Base-by-base conservation (phyloP, 495 filamentous ascomycete genomes). In the Penicillium silybi region DNA sequence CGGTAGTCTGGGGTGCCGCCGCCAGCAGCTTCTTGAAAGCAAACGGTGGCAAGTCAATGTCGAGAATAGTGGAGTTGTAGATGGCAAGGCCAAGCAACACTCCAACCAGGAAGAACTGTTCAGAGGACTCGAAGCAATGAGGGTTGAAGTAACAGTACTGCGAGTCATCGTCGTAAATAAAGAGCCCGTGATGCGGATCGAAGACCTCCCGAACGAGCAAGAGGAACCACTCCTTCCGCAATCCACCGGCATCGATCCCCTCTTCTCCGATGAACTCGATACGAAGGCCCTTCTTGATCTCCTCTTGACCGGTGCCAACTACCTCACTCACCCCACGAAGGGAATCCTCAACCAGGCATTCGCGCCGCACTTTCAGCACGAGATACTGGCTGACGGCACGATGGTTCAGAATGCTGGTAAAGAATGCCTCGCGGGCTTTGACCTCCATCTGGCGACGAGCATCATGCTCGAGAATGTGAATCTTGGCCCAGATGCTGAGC, bases 191-290 rank as follows among this genome's bases (percentile, higher is more conserved):
- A 58, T 90, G 83, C 13, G 90, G 90, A 61, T 95, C 90, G 68
- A 96, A 96, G 22, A 97, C 82, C 60, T 97, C 92, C 52, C 92
- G 78, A 16, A 95, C 88, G 16, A 97, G 81, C 45, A 96, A 77
- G 32, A 96, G 73, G 61, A 97, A 97, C 92, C 92, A 97, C 68
- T 97, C 92, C 65, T 97, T 97, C 42, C 90, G 82, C 26, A 95
- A 77, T 4, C 92, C 92, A 23, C 92, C 92, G 8, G 89, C 92
- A 72, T 97, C 92, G 41, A 97, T 81, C 2, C 92, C 92, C 65
- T 96, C 92, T 66, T 96, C 92, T 39, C 89, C 90, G 19, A 81
- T 64, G 58, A 97, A 97, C 50, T 89, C 85, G 41, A 97, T 92
- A 26, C 87, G 83, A 41, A 97, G 69, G 6, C 87, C 89, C 66